Evolutionary conservation across 1,284 basidiomycete genomes (phyloP), one percentile per base, ranked within the genome.

Genomic region (Mycena citricolor): DNA sequence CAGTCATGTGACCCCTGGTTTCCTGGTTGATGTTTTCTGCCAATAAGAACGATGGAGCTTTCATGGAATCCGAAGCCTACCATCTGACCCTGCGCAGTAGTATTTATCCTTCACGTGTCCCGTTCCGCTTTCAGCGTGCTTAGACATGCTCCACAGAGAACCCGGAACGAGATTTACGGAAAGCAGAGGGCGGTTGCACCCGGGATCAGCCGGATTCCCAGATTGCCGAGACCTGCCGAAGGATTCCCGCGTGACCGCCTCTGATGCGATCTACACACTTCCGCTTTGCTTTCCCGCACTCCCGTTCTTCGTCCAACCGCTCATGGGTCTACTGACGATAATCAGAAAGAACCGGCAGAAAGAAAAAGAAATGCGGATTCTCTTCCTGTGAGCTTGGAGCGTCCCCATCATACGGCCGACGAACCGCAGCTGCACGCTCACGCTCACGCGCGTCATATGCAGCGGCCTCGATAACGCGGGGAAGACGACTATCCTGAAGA

Each of bases 401-500:
- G 20, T 40, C 37, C 21, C 43, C 20, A 26, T 23, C 40, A 16
- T 32, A 44, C 32, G 29, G 40, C 33, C 48, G 39, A 51, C 30
- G 39, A 45, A 36, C 29, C 45, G n/a, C 12, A 11, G 42, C 39
- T 33, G 39, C 23, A 33, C n/a, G 51, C 56, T 49, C 46, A 52
- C 51, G 54, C 46, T 40, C 26, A 31, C 26, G 44, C 32, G n/a
- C 52, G 49, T 36, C 53, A 37, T 25, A 26, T 24, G 22, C 62
- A 97, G 94, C 37, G 95, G 97, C n/a, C 81, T 99, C 12, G 97
- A 99, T 67, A 99, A 99, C 63, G 94, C 94, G 1, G 97, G 97
- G 39, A 99, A 99, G 73, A 98, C 97, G 3, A 99, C 95, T 1
- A 97, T 99, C 54, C 67, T 99, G 49, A 97, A 97, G 71, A 90